A percentile compares a stretch with the other conserved stretches of the same genome.
phyloP scores from a whole-genome alignment of 139 green algal species.

The Ostreobium quekettii region DNA sequence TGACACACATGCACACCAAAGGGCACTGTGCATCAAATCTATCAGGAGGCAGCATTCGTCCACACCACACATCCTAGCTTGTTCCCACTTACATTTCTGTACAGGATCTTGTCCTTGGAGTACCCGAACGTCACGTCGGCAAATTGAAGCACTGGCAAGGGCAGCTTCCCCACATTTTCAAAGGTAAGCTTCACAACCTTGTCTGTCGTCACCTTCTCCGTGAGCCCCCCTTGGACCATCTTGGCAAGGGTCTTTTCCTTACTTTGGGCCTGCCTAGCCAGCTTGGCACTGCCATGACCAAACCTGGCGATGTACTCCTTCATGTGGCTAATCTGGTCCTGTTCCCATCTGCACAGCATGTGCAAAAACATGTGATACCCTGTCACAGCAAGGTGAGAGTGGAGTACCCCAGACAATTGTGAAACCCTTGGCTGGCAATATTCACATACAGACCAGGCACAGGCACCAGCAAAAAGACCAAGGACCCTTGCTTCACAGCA shows the following conservation, averaged over 20 bases:
- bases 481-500: no score
- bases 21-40: no score
- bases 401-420: no score
- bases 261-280: constrained; percentile 79
- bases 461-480: no score
- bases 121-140: constrained; percentile 78
- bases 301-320: constrained; percentile 89
- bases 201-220: constrained; percentile 67
- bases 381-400: no score
- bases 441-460: no score
- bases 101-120: constrained; percentile 50
- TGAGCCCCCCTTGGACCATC: constrained; percentile 83
- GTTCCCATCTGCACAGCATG: no score
- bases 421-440: no score
- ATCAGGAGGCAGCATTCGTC: no score
- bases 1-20: no score
- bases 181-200: constrained; percentile 75
- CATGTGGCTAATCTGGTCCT: constrained; percentile 72
- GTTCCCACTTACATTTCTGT: constrained; percentile 30
- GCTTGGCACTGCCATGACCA: constrained; percentile 82
- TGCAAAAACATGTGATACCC: no score
- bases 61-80: no score
- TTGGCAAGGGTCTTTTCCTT: constrained; percentile 97
- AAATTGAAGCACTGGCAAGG: constrained; percentile 87
- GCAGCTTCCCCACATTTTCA: constrained; percentile 82